Conservation (phyloP, 177 flowering plant genomes). For the Telopea speciosissima region DNA sequence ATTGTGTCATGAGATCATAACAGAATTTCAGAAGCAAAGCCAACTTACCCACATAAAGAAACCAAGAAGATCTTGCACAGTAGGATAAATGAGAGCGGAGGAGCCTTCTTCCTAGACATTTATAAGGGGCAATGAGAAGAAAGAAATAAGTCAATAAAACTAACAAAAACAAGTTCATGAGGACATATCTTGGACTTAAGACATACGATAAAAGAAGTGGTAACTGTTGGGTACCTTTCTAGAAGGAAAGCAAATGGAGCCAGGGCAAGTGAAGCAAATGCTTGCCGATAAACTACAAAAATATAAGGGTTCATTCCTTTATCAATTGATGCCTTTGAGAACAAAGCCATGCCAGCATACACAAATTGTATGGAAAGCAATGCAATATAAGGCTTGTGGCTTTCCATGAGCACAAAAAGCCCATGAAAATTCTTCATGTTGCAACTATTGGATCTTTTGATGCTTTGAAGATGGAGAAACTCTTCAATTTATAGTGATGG, state of each 20-base stretch:
- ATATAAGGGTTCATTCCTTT: conserved; percentile 63
- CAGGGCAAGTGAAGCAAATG: conserved; percentile 49
- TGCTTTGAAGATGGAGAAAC: background rate
- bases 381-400: conserved; percentile 37
- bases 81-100: conserved; percentile 31
- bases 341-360: conserved; percentile 69
- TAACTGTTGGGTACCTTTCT: conserved; percentile 34
- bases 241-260: conserved; percentile 53
- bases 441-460: background rate
- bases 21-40: background rate
- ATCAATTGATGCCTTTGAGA: conserved; percentile 55
- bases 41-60: conserved; percentile 47
- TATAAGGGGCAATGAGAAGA: background rate
- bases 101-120: conserved; percentile 30
- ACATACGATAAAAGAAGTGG: background rate
- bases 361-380: conserved; percentile 46
- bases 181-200: background rate
- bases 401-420: conserved; percentile 10
- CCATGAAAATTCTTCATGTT: conserved; percentile 10
- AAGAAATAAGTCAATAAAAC: background rate
- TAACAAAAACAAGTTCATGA: background rate
- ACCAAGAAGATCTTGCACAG: conserved; percentile 44
- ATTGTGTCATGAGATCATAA: background rate
- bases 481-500: conserved; percentile 14
- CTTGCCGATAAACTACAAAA: conserved; percentile 70